Evolutionary conservation across 805 yeast species (phyloP).

Genomic region (Isabelozyma rhagii): DNA sequence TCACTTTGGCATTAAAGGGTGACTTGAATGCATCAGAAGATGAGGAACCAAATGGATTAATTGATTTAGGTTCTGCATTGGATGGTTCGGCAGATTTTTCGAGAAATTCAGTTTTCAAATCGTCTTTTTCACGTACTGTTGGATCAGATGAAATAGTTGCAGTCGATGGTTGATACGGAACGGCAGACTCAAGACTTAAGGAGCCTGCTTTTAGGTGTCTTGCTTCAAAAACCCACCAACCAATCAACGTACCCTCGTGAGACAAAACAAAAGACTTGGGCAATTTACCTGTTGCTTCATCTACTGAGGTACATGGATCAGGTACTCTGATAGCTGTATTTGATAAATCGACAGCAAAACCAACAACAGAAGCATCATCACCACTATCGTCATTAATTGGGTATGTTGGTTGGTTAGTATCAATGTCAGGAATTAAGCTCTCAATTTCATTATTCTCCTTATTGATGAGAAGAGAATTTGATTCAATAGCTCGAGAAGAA

Average conservation of each 20-base stretch:
- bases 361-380: conserved; percentile 70
- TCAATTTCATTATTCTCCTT: conserved; percentile 4
- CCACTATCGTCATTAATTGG: conserved; percentile 66
- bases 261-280: conserved; percentile 67
- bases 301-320: conserved; percentile 59
- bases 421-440: neutral
- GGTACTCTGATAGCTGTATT: conserved; percentile 36
- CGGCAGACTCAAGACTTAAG: conserved; percentile 6
- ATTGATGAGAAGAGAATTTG: conserved; percentile 34
- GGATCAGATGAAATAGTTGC: neutral
- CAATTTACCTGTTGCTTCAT: conserved; percentile 50
- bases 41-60: conserved; percentile 7
- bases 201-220: conserved; percentile 42
- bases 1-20: neutral
- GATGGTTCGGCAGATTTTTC: no score
- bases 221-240: conserved; percentile 64
- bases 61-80: neutral
- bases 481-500: conserved; percentile 64
- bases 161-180: neutral
- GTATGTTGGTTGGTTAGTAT: conserved; percentile 20
- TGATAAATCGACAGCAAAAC: conserved; percentile 60
- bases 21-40: neutral
- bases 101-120: no score
- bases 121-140: neutral
- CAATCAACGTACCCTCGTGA: conserved; percentile 57